Base-by-base conservation (phyloP, 331 rosid genomes). In the Arachis monticola region DNA sequence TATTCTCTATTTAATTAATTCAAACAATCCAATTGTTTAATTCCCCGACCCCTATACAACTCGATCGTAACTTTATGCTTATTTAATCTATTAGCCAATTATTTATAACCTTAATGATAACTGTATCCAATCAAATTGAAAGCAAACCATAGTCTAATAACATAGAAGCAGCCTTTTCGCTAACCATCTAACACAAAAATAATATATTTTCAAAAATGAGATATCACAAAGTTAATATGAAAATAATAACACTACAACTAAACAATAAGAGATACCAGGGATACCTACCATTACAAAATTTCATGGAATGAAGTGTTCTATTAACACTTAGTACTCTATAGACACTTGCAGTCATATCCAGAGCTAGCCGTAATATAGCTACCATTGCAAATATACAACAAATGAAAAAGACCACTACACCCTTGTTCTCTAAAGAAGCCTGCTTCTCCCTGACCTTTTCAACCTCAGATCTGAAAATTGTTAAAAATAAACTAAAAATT, bases 181-280 rank as follows among this genome's bases (percentile, higher is more conserved):
- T 27, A 40, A n/a, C 58, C 70, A 76, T 72, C 70, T 69, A 53
- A 40, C 32, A 44, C 47, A 55, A 68, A 68, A 30, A 60, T 68
- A 74, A 66, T 64, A 38, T 22, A 57, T 42, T 78, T 55, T 48
- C 48, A 72, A 79, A 51, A 75, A 60, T 77, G 69, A 56, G 60
- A 50, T 52, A 76, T 81, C 78, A 89, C 80, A 85, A 60, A 53
- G 81, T 83, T 45, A 87, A 73, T 77, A 90, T 81, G 73, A 94
- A 86, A 45, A 88, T 70, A 76, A 80, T 83, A 77, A 85, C 74
- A 82, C 76, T 86, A 83, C 95, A 94, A 78, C 88, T 84, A 58
- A 82, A 65, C 8, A 94, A 82, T 73, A 92, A 84, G 75, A 88
- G 74, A 74, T 83, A 64, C 99, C 99, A 90, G 88, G 95, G 86